Base-by-base conservation (phyloP, 1,139 yeast genomes). In the Zhuliangozyma blackwelliae region DNA sequence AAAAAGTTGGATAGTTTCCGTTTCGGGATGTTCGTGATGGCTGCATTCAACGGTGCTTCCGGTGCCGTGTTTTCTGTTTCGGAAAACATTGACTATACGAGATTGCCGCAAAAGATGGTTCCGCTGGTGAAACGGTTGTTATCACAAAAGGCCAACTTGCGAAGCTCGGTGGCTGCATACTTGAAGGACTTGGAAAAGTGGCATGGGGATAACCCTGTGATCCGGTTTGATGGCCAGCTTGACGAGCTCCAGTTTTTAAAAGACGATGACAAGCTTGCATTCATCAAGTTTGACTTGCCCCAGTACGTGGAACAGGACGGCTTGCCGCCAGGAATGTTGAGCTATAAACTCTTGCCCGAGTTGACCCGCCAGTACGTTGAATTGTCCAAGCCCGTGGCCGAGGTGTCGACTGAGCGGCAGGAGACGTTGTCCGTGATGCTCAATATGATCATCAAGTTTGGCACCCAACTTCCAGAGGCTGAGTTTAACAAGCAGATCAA, bases 281-380 rank as follows among this genome's bases (percentile, higher is more conserved):
- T 50, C 6, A 63, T 80, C 35, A 72, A 71, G 33, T 63, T 67
- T 16, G 71, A 72, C 22, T 55, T 84, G 35, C 70, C 72, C 20
- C 79, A 79, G 36, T 63, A 52, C 41, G 46, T 61, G 23, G 48
- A 50, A 25, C 51, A 51, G 16, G 47, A 44, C 25, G 41, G 48
- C 25, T 68, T 64, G 38, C 87, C 94, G 1, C 71, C 75, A 0
- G 85, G 83, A 1, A 79, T 79, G 43, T 62, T 84, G 36, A 81
- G 80, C 36, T 62, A 73, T 43, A 75, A 76, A 46, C 62, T 87
- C n/a, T 57, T 88, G 27, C 95, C 95, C 0, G 87, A 82, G 48
- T 57, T 86, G 23, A 64, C 74, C 10, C 32, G 38, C 8, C 75
- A 68, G 39, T 69, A 52, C 43, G 54, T 54, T 23, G 51, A 48